Base-by-base conservation (phyloP, 169 alveolate genomes). In the Plasmodium coatneyi region DNA sequence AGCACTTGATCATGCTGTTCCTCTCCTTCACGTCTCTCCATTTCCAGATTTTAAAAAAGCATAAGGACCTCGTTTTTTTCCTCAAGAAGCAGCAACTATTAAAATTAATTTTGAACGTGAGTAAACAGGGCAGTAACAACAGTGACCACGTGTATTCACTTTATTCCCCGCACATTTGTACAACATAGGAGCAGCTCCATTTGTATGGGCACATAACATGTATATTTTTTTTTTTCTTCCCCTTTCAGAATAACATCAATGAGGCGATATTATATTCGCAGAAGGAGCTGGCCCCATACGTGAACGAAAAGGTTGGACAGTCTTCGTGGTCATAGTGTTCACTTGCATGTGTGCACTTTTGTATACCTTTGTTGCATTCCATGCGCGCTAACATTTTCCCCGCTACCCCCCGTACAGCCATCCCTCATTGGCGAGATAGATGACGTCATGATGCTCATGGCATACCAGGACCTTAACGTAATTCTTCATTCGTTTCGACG, bases 361-460 rank as follows among this genome's bases (percentile, higher is more conserved):
- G n/a, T n/a, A n/a, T n/a, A n/a, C n/a, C n/a, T n/a, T n/a, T n/a
- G n/a, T n/a, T n/a, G n/a, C n/a, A n/a, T 49, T 3, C 25, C 22
- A 76, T 76, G 52, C 32, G 36, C 25, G 25, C 74, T 66, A 66
- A 66, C 39, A 66, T 66, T 66, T 74, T 74, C 12, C 16, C 70
- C 66, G 34, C 30, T 2, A 66, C 76, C 76, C 36, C 30, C 32
- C 30, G 0, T 2, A 19, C 41, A 87, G 92, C 95, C 95, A 32
- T 80, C 91, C 43, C 95, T 90, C n/a, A 79, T 90, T 90, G 71
- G 71, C 66, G 95, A 90, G 76, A 90, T 90, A 22, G 95, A 90
- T 54, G 95, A 90, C 36, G 83, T 90, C 46, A 90, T 90, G 95
- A 79, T 90, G 95, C 66, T 90, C 22, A 90, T 90, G 95, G 95